phyloP scores from a whole-genome alignment of 2,329 filamentous ascomycete genomes.

The Pyricularia sp. region DNA sequence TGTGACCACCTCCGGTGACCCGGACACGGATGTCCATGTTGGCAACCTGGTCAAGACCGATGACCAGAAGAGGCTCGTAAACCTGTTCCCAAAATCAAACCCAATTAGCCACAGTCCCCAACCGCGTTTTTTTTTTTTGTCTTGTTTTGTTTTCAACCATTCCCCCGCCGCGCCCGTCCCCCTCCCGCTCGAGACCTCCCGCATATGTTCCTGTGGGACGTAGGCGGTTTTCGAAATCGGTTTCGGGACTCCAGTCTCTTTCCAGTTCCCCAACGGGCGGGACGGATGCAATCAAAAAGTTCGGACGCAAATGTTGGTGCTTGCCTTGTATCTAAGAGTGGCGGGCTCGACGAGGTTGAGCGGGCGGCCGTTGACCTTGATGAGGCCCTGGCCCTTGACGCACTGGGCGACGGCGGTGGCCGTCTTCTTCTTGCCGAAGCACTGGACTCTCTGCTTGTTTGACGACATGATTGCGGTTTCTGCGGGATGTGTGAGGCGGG shows the following conservation, averaged over 20 bases:
- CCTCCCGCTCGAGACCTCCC: not conserved
- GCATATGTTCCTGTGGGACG: not conserved
- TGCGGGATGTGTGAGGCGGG: not conserved
- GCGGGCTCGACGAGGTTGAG: constrained; percentile 89
- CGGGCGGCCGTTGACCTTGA: constrained; percentile 98
- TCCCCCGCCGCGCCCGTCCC: not conserved
- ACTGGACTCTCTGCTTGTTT: constrained; percentile 68
- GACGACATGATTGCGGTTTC: constrained; percentile 53
- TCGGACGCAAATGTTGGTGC: constrained; percentile 10
- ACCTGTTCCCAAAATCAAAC: constrained; percentile 37
- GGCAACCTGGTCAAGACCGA: constrained; percentile 48
- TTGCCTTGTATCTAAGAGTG: constrained; percentile 93
- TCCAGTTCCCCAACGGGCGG: not conserved
- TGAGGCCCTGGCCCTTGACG: constrained; percentile 59
- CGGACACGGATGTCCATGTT: constrained; percentile 57
- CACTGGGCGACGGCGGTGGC: constrained; percentile 84
- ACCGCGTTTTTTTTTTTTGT: not conserved
- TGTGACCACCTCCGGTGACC: constrained; percentile 94
- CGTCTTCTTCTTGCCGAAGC: constrained; percentile 98
- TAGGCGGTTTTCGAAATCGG: not conserved
- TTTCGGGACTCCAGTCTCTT: not conserved
- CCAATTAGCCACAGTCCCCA: not conserved
- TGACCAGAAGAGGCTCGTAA: constrained; percentile 96
- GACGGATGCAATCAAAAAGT: not conserved
- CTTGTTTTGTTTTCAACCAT: too few species aligned